phyloP scores from a whole-genome alignment of 129 eudicot species.

The sunflower (Helianthus annuus) region HanXRQr2.0-SUNRISE NC_035443.2:52450601-52451100 shows the following conservation, averaged over 20 bases:
- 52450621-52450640: slow-evolving; percentile 57
- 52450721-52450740: slow-evolving; percentile 77
- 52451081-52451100: too few species aligned
- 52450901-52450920: background rate
- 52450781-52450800: slow-evolving; percentile 59
- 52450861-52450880: too few species aligned
- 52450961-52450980: slow-evolving; percentile 41
- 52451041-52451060: too few species aligned
- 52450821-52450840: slow-evolving; percentile 36
- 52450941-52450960: slow-evolving; percentile 36
- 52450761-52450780: slow-evolving; percentile 67
- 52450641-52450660: slow-evolving; percentile 87
- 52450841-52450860: slow-evolving; percentile 24
- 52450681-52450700: slow-evolving; percentile 46
- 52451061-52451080: too few species aligned
- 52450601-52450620: background rate
- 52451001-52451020: background rate
- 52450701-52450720: slow-evolving; percentile 59
- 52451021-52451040: too few species aligned
- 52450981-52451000: slow-evolving; percentile 34
- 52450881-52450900: background rate
- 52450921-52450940: background rate
- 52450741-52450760: slow-evolving; percentile 90
- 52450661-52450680: slow-evolving; percentile 78
- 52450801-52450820: slow-evolving; percentile 74